These are phyloP conservation scores for Pseudonectria foliicola DNA, from an alignment of 2,329 filamentous ascomycete genomes.

Conservation along the genomic window DNA sequence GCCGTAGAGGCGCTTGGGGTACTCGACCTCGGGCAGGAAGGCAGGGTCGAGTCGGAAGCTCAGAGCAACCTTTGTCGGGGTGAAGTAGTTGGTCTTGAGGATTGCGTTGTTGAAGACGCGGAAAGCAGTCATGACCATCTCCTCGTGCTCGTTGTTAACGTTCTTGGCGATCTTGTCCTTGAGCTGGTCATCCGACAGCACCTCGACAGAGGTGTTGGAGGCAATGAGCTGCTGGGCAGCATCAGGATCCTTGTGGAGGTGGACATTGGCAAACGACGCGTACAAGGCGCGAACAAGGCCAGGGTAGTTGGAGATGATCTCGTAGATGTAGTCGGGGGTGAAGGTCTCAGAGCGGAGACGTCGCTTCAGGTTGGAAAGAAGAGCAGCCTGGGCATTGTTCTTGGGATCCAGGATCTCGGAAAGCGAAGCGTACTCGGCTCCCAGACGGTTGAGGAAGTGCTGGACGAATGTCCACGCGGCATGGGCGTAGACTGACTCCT, in stretches of 20 bases:
- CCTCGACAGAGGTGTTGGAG: slow-evolving; percentile 53
- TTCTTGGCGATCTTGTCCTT: slow-evolving; percentile 71
- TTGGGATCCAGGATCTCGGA: slow-evolving; percentile 70
- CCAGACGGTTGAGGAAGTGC: slow-evolving; percentile 94
- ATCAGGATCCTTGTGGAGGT: slow-evolving; percentile 53
- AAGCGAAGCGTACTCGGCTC: slow-evolving; percentile 84
- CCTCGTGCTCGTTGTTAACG: slow-evolving; percentile 88
- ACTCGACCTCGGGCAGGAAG: slow-evolving; percentile 88
- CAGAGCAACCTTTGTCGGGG: slow-evolving; percentile 93
- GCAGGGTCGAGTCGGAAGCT: slow-evolving; percentile 88
- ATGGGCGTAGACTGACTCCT: slow-evolving; percentile 96
- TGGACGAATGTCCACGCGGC: slow-evolving; percentile 97
- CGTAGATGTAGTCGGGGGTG: slow-evolving; percentile 93
- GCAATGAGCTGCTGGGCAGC: slow-evolving; percentile 45
- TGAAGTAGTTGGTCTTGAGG: slow-evolving; percentile 96
- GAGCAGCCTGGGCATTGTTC: slow-evolving; percentile 78
- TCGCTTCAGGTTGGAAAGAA: slow-evolving; percentile 91
- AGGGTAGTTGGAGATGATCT: slow-evolving; percentile 91
- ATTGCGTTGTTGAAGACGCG: slow-evolving; percentile 89
- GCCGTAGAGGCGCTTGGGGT: slow-evolving; percentile 86
- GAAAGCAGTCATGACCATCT: slow-evolving; percentile 97
- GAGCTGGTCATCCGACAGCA: slow-evolving; percentile 67
- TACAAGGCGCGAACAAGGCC: slow-evolving; percentile 82
- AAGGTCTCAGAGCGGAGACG: slow-evolving; percentile 94
- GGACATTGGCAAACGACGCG: slow-evolving; percentile 81